Evolutionary conservation across 345 rosid genomes (phyloP).

Genomic region (Eucalyptus dawsonii): DNA sequence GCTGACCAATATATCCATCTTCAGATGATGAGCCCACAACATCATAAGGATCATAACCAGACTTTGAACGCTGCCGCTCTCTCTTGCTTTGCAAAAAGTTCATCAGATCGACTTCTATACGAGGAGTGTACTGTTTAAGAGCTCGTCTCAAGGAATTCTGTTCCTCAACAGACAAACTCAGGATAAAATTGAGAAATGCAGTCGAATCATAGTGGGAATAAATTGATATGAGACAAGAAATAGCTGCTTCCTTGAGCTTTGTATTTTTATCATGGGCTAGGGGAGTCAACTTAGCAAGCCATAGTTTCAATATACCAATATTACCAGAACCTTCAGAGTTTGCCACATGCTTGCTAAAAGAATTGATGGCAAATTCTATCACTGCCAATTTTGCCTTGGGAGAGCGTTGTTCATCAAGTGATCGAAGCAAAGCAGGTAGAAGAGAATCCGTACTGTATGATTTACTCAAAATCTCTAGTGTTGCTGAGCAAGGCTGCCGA

Average conservation of each 20-base stretch:
- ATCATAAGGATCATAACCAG: conserved; percentile 80
- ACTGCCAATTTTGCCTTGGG: conserved; percentile 99
- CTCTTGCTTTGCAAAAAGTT: conserved; percentile 93
- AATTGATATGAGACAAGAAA: conserved; percentile 86
- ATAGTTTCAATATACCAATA: conserved; percentile 78
- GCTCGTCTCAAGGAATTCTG: conserved; percentile 91
- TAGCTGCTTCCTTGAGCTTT: conserved; percentile 89
- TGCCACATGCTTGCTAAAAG: conserved; percentile 73
- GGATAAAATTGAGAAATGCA: conserved; percentile 90
- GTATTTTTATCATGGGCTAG: conserved; percentile 84
- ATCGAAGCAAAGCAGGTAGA: conserved; percentile 90
- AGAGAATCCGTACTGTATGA: conserved; percentile 86
- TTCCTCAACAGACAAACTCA: conserved; percentile 92
- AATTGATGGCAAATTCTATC: conserved; percentile 82
- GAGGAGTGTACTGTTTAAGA: conserved; percentile 90
- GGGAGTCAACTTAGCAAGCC: conserved; percentile 93
- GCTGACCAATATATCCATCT: conserved; percentile 57
- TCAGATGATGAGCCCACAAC: conserved; percentile 91
- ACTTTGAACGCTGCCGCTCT: conserved; percentile 80
- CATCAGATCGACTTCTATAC: conserved; percentile 93
- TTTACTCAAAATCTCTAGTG: conserved; percentile 92
- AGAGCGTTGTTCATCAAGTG: conserved; percentile 95
- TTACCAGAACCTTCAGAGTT: conserved; percentile 77
- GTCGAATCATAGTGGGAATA: conserved; percentile 79
- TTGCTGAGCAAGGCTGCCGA: conserved; percentile 83